These are phyloP conservation scores for Parastagonospora avenae DNA, from an alignment of 2,329 filamentous ascomycete genomes.

Conservation along the genomic window DNA sequence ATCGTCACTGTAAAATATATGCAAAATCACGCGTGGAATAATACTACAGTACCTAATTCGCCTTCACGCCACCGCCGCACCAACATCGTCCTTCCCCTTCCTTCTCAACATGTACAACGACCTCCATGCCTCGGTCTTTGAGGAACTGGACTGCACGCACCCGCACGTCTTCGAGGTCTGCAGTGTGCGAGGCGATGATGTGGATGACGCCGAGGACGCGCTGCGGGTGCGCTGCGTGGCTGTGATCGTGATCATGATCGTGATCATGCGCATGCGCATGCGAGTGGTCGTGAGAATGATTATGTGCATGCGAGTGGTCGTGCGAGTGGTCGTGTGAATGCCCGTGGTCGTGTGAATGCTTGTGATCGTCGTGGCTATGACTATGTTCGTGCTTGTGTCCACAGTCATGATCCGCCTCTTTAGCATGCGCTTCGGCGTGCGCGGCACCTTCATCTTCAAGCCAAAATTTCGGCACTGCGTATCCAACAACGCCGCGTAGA, in stretches of 20 bases:
- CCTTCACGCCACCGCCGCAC: slow-evolving; percentile 59
- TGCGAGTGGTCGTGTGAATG: slow-evolving; percentile 44
- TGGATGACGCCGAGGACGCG: slow-evolving; percentile 84
- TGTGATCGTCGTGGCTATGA: slow-evolving; percentile 37
- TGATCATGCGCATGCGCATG: slow-evolving; percentile 28
- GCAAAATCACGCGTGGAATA: neutral
- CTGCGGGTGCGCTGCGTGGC: slow-evolving; percentile 34
- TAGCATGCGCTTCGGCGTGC: slow-evolving; percentile 49
- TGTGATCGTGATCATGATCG: slow-evolving; percentile 44
- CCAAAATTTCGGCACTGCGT: slow-evolving; percentile 91
- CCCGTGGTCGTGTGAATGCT: slow-evolving; percentile 38
- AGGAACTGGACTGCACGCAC: slow-evolving; percentile 77
- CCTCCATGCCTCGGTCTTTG: slow-evolving; percentile 72
- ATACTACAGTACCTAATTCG: slow-evolving; percentile 9
- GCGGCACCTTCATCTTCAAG: slow-evolving; percentile 68
- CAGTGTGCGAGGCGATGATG: slow-evolving; percentile 73
- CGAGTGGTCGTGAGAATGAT: slow-evolving; percentile 43
- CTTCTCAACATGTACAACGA: slow-evolving; percentile 85
- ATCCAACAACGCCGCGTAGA: slow-evolving; percentile 82
- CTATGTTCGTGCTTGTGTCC: slow-evolving; percentile 32
- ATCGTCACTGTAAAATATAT: neutral
- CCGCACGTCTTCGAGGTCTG: slow-evolving; percentile 81
- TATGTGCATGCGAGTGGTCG: slow-evolving; percentile 17
- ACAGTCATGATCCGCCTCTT: slow-evolving; percentile 44
- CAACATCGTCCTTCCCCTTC: slow-evolving; percentile 74